Percentiles rank a stretch among this genome's conserved stretches.
Conservation (phyloP, 2,329 filamentous ascomycete genomes). For the Aspergillus udagawae region DNA sequence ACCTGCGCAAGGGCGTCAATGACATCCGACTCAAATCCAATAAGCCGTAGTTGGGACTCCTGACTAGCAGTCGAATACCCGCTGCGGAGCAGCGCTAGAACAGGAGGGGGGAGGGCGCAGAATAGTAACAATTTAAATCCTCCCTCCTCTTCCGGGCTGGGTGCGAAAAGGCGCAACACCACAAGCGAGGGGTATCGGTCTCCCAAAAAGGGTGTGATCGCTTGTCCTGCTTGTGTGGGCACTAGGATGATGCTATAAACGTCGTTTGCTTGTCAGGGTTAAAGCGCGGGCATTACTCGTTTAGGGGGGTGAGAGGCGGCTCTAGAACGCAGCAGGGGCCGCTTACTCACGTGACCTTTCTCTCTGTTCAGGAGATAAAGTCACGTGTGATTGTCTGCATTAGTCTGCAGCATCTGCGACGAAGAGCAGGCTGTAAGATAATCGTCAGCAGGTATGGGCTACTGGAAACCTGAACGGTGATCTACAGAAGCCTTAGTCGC, state of each 20-base stretch:
- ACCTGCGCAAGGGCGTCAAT: constrained; percentile 10
- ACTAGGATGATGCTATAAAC: background rate
- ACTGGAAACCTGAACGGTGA: background rate
- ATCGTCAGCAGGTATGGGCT: background rate
- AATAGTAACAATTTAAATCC: constrained; percentile 4
- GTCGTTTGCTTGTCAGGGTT: constrained; percentile 10
- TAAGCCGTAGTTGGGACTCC: constrained; percentile 13
- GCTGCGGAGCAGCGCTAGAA: constrained; percentile 20
- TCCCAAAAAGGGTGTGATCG: background rate
- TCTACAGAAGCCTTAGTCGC: background rate
- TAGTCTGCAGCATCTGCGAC: background rate
- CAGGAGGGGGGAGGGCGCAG: constrained; percentile 10
- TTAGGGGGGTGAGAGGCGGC: constrained; percentile 13
- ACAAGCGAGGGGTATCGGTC: background rate
- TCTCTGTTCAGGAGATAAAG: background rate
- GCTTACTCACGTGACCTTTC: constrained; percentile 10
- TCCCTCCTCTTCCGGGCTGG: constrained; percentile 4
- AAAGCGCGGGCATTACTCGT: constrained; percentile 10
- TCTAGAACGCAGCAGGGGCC: constrained; percentile 20
- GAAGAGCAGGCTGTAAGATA: background rate
- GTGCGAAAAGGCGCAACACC: background rate
- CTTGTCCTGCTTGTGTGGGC: background rate
- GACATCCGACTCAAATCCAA: constrained; percentile 15
- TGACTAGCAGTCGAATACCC: constrained; percentile 15
- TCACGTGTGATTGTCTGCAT: constrained; percentile 5